Evolutionary conservation across 768 basidiomycete genomes (phyloP), one percentile per base, ranked within the genome.

Genomic region (Russula sp.): DNA sequence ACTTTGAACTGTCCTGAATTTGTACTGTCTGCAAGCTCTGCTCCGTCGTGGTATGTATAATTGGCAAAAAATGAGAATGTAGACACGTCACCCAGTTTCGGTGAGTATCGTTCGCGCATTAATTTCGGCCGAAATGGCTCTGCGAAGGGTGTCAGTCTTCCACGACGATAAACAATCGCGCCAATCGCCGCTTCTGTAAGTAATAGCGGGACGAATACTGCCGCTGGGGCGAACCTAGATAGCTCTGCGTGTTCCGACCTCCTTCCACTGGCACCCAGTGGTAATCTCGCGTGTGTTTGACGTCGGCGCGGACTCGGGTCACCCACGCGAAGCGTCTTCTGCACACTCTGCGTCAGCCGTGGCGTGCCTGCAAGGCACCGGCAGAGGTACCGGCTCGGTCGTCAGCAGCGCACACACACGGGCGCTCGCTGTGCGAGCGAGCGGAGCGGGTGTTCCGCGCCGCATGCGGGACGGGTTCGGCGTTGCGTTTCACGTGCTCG

Each of bases 361-460:
- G 13, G 25, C 25, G 11, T 14, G 20, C 43, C 25, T 29, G 25
- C 25, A 29, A 29, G 25, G 25, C 25, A 29, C 3, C 3, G 25
- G 25, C 25, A 29, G 25, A 29, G 25, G 25, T 29, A 29, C 25
- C 25, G 25, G 25, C 25, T 29, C 25, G 25, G 86, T 98, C 6
- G 78, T 96, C 13, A 94, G 92, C 3, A 89, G 98, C 66, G 96
- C 98, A 46, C 96, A 99, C 72, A 83, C 98, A 66, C 79, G 83
- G 0, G 84, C 86, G 64, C 79, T 98, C 9, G 85, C 87, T 5
- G 79, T 84, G 16, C 81, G 82, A 83, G 83, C 86, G 69, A 80
- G 52, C 60, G 73, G 16, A 96, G 98, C 67, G 73, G 25, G 3
- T 29, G 25, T 29, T 98, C n/a, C 73, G 76, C 48, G 76, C 75